Evolutionary conservation across 306 rosid genomes (phyloP).

Genomic region (Cucumis hystrix): DNA sequence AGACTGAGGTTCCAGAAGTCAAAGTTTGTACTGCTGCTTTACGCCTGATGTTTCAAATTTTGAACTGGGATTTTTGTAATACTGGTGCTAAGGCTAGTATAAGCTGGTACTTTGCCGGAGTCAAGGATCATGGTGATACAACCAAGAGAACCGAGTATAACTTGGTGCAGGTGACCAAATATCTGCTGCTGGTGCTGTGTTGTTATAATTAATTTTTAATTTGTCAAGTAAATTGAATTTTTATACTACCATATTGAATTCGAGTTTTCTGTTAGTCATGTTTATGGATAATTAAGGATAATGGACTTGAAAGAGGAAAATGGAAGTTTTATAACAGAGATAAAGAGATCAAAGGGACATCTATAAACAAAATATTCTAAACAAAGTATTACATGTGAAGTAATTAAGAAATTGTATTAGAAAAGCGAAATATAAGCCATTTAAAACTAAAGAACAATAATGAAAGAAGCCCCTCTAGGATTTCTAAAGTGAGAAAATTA

Average conservation of each 20-base stretch:
- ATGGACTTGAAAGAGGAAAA: not conserved
- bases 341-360: not conserved
- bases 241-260: not conserved
- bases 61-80: conserved; percentile 80
- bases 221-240: not conserved
- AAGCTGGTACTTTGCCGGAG: conserved; percentile 46
- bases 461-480: not conserved
- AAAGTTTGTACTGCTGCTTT: conserved; percentile 75
- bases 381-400: not conserved
- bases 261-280: not conserved
- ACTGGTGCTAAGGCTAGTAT: conserved; percentile 27
- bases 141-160: conserved; percentile 57
- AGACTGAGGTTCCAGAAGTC: conserved; percentile 61
- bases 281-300: not conserved
- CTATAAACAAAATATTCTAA: no score
- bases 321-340: not conserved
- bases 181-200: not conserved
- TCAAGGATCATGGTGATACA: conserved; percentile 53
- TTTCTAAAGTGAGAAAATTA: not conserved
- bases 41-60: conserved; percentile 85
- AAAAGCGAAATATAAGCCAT: not conserved
- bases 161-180: conserved; percentile 62
- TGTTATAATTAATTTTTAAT: not conserved
- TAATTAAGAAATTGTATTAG: not conserved
- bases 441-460: not conserved